phyloP scores from a whole-genome alignment of 805 yeast genomes.

The Cyberlindnera mycetangii region DNA sequence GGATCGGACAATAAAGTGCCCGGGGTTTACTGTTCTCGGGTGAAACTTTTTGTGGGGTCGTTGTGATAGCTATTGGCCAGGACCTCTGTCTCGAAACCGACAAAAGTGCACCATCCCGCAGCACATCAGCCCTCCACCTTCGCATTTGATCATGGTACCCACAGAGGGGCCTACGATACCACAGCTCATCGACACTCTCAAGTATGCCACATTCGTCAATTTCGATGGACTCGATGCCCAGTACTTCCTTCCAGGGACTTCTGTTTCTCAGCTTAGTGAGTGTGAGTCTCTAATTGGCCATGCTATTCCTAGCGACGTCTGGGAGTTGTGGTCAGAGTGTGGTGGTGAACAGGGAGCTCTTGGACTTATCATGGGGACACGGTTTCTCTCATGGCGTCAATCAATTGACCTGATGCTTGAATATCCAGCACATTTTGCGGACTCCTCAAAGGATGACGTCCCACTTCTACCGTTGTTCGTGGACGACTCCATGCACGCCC shows the following conservation, averaged over 20 bases:
- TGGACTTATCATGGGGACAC: slow-evolving; percentile 9
- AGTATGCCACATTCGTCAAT: slow-evolving; percentile 13
- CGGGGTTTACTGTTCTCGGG: background rate
- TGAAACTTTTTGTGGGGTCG: too few species aligned
- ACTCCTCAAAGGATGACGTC: slow-evolving; percentile 1
- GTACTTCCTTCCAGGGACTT: slow-evolving; percentile 11
- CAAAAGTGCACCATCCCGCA: too few species aligned
- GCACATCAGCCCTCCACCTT: background rate
- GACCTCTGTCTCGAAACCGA: too few species aligned
- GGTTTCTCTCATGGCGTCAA: slow-evolving; percentile 7
- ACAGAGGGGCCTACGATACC: slow-evolving; percentile 2
- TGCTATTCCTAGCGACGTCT: slow-evolving; percentile 8
- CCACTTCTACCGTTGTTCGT: slow-evolving; percentile 4
- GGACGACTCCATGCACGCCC: slow-evolving; percentile 5
- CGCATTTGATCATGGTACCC: background rate
- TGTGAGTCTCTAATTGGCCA: slow-evolving; percentile 10
- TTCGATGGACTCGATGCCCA: slow-evolving; percentile 8
- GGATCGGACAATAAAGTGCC: background rate
- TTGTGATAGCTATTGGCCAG: too few species aligned
- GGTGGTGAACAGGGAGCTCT: slow-evolving; percentile 9
- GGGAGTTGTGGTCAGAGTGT: slow-evolving; percentile 15
- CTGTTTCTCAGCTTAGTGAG: slow-evolving; percentile 4
- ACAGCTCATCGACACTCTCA: slow-evolving; percentile 10
- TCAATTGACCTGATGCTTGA: slow-evolving; percentile 6
- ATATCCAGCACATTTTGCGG: slow-evolving; percentile 4